Base-by-base conservation (phyloP, 352 stramenopile genomes). In the Globisporangium splendens region DNA sequence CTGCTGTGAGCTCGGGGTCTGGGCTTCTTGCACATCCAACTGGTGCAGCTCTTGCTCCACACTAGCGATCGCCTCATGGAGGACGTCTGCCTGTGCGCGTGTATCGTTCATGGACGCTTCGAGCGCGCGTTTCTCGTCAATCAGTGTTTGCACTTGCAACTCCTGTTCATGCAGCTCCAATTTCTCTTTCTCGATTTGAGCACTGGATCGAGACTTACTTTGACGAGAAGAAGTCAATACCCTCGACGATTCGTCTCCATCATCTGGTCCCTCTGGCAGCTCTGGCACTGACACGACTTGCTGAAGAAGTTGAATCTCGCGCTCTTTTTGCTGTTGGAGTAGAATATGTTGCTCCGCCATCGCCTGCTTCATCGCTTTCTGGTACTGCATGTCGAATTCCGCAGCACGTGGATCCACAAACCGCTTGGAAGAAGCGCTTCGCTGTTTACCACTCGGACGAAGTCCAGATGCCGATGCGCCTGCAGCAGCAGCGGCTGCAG, bases 331-430 rank as follows among this genome's bases (percentile, higher is more conserved):
- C 61, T 68, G 59, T 20, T 50, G 63, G 7, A 85, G 28, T 22
- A 79, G 54, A 10, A 55, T 46, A 42, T 82, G 68, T 46, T 93
- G 70, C 43, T 88, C 79, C 1, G 67, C 61, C 28, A 68, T 66
- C 4, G 80, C 78, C 54, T 86, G 77, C 42, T 79, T 76, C 49
- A 72, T 61, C 1, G 67, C 70, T 13, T 74, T 73, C 42, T 91
- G 63, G 43, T 89, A 93, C 59, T 87, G 78, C 20, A 69, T 56
- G 15, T 88, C 74, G 70, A 91, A 91, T n/a, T 70, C 70, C 20
- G 57, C 63, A 18, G 59, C 72, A 38, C 67, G 59, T 48, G 53
- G 56, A 42, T 74, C 64, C 21, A 51, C 15, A n/a, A 55, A 52
- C 13, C 46, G 53, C 47, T 56, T 65, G 14, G 17, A 41, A 0